Base-by-base conservation (phyloP, 495 filamentous ascomycete genomes). In the Trichoderma parareesei region DNA sequence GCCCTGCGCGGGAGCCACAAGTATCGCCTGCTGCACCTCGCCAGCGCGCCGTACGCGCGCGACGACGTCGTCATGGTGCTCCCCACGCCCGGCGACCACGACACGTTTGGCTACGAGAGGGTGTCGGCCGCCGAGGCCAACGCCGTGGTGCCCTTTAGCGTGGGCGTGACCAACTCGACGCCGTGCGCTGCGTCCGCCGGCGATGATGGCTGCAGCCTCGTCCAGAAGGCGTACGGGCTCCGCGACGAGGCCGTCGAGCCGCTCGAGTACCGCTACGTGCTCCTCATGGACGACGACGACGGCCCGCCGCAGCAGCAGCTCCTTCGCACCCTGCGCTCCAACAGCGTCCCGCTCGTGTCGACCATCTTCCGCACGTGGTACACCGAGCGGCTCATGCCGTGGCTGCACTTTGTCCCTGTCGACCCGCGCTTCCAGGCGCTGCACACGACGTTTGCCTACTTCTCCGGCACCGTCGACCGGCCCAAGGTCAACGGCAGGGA, bases 371-470 rank as follows among this genome's bases (percentile, higher is more conserved):
- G 84, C 4, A 83, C 90, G 67, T 94, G 90, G 90, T 91, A 84
- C 71, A 87, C 88, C 62, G 82, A 84, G 33, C 82, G 90, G 0
- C 70, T 94, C 16, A 78, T 79, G 63, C 82, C 90, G 6, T 94
- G 90, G 90, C 74, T 84, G 27, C 90, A 94, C 72, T 94, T 90
- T 62, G 86, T 92, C 0, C 90, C 90, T 0, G 65, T 92, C 4
- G 90, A 93, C 69, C 65, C 88, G 5, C 81, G 90, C 5, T 82
- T 84, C 18, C 87, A 89, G 64, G 86, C 78, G 0, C 72, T 91
- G 53, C 86, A 85, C 71, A 82, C 82, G 66, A 87, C 86, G 1
- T 69, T 90, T 62, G 82, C 86, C 0, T 90, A 88, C 71, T 91
- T 91, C 66, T 63, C 71, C 10, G 78, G 80, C 1, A 49, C 78